These are phyloP conservation scores for Capniomyces stellatus DNA, from an alignment of 371 early-diverging fungal species.

Conservation along the genomic window DNA sequence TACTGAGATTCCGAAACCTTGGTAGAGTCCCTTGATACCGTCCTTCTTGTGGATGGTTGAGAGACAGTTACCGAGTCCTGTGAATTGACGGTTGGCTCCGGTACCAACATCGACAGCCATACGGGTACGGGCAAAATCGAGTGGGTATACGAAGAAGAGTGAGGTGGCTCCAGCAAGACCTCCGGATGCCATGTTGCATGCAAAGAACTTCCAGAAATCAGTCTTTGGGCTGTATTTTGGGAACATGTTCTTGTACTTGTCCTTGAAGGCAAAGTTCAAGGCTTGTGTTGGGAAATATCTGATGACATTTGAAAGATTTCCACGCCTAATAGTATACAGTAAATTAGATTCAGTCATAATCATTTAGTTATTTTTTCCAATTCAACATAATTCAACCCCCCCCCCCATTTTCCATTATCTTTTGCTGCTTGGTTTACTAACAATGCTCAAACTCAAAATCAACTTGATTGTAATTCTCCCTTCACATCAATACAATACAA, in stretches of 20 bases:
- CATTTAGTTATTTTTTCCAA: too few species aligned
- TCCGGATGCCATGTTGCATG: conserved; percentile 46
- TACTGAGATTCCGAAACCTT: conserved; percentile 68
- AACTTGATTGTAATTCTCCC: too few species aligned
- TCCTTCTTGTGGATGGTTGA: conserved; percentile 50
- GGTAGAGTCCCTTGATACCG: conserved; percentile 73
- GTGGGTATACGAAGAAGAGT: conserved; percentile 42
- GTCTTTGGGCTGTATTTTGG: conserved; percentile 35
- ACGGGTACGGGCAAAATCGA: conserved; percentile 55
- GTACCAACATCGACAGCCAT: conserved; percentile 42
- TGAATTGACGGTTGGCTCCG: conserved; percentile 50
- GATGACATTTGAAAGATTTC: conserved; percentile 48
- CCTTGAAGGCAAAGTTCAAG: conserved; percentile 56
- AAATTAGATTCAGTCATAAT: too few species aligned
- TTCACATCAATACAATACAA: too few species aligned
- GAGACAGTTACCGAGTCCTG: conserved; percentile 53
- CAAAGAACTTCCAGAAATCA: conserved; percentile 41
- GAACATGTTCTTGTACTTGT: conserved; percentile 48
- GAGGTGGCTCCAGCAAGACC: conserved; percentile 55
- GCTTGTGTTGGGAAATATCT: conserved; percentile 61
- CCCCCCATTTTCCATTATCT: too few species aligned
- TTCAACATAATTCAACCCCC: too few species aligned
- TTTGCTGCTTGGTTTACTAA: too few species aligned
- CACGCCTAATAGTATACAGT: too few species aligned
- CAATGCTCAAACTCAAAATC: too few species aligned